phyloP scores from a whole-genome alignment of 345 rosid species.

The Eucalyptus guilfoylei region DNA sequence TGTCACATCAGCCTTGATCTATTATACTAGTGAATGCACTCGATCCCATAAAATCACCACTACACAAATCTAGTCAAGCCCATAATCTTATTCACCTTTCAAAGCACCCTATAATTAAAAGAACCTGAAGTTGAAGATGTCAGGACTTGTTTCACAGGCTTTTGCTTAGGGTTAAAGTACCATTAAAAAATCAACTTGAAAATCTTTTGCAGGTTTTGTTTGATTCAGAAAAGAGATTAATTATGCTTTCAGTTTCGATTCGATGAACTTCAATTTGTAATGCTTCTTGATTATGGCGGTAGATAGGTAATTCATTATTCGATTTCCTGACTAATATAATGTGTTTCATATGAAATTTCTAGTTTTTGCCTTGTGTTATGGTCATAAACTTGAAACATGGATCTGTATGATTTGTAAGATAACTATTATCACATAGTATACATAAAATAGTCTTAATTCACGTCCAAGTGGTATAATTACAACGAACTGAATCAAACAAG shows the following conservation, averaged over 20 bases:
- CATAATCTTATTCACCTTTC: no score
- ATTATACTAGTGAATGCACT: no score
- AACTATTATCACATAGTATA: neutral
- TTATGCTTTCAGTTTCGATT: neutral
- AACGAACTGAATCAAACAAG: neutral
- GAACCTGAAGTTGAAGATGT: no score
- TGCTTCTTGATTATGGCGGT: neutral
- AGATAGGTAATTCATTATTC: neutral
- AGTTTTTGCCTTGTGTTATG: neutral
- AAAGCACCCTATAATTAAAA: no score
- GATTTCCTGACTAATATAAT: neutral
- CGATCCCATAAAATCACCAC: no score
- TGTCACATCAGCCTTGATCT: no score
- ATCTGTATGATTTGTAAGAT: neutral
- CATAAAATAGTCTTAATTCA: neutral
- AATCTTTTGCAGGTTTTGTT: neutral
- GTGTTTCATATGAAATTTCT: neutral
- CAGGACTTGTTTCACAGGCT: no score
- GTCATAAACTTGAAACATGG: neutral
- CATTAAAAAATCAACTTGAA: no score
- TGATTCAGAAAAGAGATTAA: neutral
- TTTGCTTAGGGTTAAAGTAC: no score
- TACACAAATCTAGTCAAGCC: no score
- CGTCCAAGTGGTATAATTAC: neutral
- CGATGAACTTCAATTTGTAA: accelerated